Base-by-base conservation (phyloP, 1,139 yeast genomes). In the Geotrichum histeridarum region DNA sequence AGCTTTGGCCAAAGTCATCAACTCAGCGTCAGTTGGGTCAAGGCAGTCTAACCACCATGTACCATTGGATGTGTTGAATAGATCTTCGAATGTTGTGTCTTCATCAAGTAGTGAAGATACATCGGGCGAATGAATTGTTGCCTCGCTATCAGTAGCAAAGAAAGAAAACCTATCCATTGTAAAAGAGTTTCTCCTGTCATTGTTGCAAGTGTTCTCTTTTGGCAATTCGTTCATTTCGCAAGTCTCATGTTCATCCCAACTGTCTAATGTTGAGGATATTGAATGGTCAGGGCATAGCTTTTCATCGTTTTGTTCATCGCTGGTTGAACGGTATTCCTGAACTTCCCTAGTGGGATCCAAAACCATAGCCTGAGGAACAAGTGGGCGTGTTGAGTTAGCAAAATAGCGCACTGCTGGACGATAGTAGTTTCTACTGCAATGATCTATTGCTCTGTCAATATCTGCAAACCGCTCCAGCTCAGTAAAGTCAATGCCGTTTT, bases 1-100 rank as follows among this genome's bases (percentile, higher is more conserved):
- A 0, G 97, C 85, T 64, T 89, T 89, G 22, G 95, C 82, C 11
- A 93, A 64, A 0, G 87, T 91, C 66, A 88, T 89, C 95, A 93
- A 90, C 68, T 93, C 99, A 59, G 86, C 94, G 64, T 91, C 98
- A 0, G 96, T 86, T 2, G 99, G 99, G 64, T 90, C 86, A 56
- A 87, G 74, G 33, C 94, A 88, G 69, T 93, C 98, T 8, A 93
- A 76, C 97, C 98, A 93, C 78, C 78, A 75, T 31, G 77, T 72
- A 1, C 84, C 82, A 52, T 81, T 81, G n/a, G 78, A 77, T 42
- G 76, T 74, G 53, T 77, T 77, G 68, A 90, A 89, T 46, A 89
- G 70, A 31, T 82, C 81, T 56, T 81, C 75, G 60, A 86, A 82
- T 2, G 85, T 74, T 63, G 84, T 81, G 1, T 82, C 86, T 1